Evolutionary conservation across 139 green algal genomes (phyloP), one percentile per base, ranked within the genome.

Genomic region (Coccomyxa sp.): DNA sequence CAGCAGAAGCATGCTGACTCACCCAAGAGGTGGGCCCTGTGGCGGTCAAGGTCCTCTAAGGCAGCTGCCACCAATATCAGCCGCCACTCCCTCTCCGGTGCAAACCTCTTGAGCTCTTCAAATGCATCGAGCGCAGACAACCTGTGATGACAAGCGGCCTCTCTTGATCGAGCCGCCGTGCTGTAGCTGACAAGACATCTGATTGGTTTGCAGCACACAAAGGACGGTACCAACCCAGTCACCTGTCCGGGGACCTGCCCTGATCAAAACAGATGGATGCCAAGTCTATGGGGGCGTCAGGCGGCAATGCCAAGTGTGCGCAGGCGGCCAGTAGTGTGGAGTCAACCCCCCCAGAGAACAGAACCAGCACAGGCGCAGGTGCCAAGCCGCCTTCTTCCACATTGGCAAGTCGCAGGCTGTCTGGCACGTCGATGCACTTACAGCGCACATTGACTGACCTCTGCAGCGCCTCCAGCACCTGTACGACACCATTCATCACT

Each of bases 321-420:
- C 98, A 79, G 0, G 89, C 92, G 13, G 95, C 94, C 12, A 98
- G 78, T 0, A 98, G 87, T 13, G 92, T 95, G 23, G 91, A 96
- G 86, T 98, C 95, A 18, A 97, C 92, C 0, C 95, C 95, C 0
- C 95, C 95, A 79, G 92, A 97, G 86, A 98, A 98, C 23, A 98
- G 89, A 0, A 98, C 82, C 31, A 97, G 85, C 57, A 98, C 83
- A 0, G 88, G 86, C 0, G 92, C 89, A 0, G 85, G 76, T 0
- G 82, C 30, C 45, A 27, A 0, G n/a, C 32, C 71, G 30, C n/a
- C 10, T 31, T 14, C 16, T 25, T 13, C 59, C 3, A n/a, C 74
- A 45, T 32, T 38, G 51, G 74, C 23, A 71, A n/a, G 9, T 71
- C 13, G 14, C 32, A n/a, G 57, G 13, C 13, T 58, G 23, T 58